Evolutionary conservation across 345 rosid genomes (phyloP).

Genomic region (Heritiera littoralis): DNA sequence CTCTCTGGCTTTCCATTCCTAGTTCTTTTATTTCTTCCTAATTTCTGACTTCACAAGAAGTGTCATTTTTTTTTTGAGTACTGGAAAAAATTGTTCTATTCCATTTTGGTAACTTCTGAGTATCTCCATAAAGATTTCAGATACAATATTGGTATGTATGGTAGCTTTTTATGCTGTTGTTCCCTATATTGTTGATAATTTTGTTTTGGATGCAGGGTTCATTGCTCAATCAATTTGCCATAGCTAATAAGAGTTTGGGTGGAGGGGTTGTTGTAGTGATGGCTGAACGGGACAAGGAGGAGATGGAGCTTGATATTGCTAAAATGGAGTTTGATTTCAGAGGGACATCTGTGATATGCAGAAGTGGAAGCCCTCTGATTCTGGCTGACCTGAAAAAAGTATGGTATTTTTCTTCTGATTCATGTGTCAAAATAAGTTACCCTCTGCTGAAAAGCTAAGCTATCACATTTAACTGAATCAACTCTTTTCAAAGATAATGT

Average conservation of each 20-base stretch:
- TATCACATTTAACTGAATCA: slow-evolving; percentile 1
- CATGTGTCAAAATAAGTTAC: slow-evolving; percentile 13
- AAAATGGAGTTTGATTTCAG: slow-evolving; percentile 79
- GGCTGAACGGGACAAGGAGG: slow-evolving; percentile 82
- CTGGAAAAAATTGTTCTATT: background rate
- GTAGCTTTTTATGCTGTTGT: slow-evolving; percentile 7
- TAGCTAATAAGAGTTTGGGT: slow-evolving; percentile 76
- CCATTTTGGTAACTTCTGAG: background rate
- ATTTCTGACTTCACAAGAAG: background rate
- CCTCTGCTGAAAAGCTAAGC: background rate
- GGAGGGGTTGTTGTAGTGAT: slow-evolving; percentile 75
- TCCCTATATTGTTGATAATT: slow-evolving; percentile 6
- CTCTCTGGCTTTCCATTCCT: background rate
- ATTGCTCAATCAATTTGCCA: slow-evolving; percentile 60
- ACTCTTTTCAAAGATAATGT: background rate
- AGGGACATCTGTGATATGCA: slow-evolving; percentile 71
- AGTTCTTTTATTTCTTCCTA: slow-evolving; percentile 11
- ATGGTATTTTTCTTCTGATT: slow-evolving; percentile 1
- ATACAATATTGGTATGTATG: background rate
- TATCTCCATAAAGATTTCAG: background rate
- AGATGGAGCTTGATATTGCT: slow-evolving; percentile 78
- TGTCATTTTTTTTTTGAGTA: background rate
- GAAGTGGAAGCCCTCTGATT: slow-evolving; percentile 76
- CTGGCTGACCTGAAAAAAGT: slow-evolving; percentile 75
- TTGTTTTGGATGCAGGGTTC: slow-evolving; percentile 53